phyloP scores from a whole-genome alignment of 805 yeast species.

The Saccharomycopsis javanensis region DNA sequence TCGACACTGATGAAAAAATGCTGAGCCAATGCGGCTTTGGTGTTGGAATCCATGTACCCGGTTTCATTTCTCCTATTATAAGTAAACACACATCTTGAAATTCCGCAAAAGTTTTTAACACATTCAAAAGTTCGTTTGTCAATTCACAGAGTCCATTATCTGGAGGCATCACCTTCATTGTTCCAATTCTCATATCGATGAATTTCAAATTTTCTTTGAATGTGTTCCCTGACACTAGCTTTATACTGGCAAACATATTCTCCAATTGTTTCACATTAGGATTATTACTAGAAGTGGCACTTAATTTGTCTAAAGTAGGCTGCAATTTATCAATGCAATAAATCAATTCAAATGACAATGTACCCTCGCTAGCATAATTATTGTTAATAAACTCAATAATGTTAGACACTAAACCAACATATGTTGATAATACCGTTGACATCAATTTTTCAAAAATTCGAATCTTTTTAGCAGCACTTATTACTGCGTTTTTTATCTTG shows the following conservation, averaged over 20 bases:
- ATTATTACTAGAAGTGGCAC: constrained; percentile 19
- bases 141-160: constrained; percentile 67
- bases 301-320: constrained; percentile 23
- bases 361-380: constrained; percentile 38
- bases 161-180: constrained; percentile 41
- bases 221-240: constrained; percentile 27
- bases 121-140: constrained; percentile 63
- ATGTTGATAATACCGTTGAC: constrained; percentile 30
- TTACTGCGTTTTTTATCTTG: constrained; percentile 17
- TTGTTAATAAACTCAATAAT: constrained; percentile 33
- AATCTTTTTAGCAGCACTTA: constrained; percentile 25
- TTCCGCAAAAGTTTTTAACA: constrained; percentile 55
- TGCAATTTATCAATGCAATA: constrained; percentile 35
- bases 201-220: constrained; percentile 47
- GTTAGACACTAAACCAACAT: constrained; percentile 29
- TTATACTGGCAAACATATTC: constrained; percentile 21
- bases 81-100: constrained; percentile 40
- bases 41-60: constrained; percentile 61
- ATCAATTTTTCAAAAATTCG: constrained; percentile 28
- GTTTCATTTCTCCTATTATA: constrained; percentile 41
- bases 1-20: constrained; percentile 40
- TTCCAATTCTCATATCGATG: constrained; percentile 42
- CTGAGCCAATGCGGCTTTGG: constrained; percentile 46
- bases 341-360: constrained; percentile 49
- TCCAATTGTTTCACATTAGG: constrained; percentile 22